These are phyloP conservation scores for Starmerella tilneyi DNA, from an alignment of 805 yeast species.

Conservation along the genomic window DNA sequence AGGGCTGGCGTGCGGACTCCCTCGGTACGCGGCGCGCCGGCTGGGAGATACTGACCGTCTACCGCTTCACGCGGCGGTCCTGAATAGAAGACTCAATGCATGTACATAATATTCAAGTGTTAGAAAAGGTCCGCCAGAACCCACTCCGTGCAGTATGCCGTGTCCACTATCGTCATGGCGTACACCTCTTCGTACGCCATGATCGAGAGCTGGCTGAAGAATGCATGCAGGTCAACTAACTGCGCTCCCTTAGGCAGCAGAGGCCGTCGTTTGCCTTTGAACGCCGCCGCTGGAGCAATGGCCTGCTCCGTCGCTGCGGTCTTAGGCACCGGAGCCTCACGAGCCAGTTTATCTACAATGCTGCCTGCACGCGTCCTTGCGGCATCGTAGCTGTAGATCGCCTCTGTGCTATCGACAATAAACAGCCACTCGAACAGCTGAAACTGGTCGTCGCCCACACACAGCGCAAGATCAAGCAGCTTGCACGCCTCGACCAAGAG, in stretches of 20 bases:
- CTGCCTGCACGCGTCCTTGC: slow-evolving; percentile 11
- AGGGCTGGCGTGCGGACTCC: slow-evolving; percentile 46
- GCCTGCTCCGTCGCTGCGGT: slow-evolving; percentile 9
- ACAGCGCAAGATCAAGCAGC: slow-evolving; percentile 61
- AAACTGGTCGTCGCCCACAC: slow-evolving; percentile 65
- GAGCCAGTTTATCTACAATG: slow-evolving; percentile 30
- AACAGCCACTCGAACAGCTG: slow-evolving; percentile 77
- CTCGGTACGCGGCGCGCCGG: slow-evolving; percentile 74
- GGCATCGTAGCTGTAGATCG: slow-evolving; percentile 33
- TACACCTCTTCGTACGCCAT: slow-evolving; percentile 57
- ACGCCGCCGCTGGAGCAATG: slow-evolving; percentile 8
- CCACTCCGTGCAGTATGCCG: slow-evolving; percentile 45
- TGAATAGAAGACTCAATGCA: neutral
- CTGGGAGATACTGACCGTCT: slow-evolving; percentile 82
- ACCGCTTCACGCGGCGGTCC: slow-evolving; percentile 38
- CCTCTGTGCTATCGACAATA: slow-evolving; percentile 56
- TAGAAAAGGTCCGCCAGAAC: slow-evolving; percentile 46
- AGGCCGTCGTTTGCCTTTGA: slow-evolving; percentile 22
- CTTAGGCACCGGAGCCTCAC: slow-evolving; percentile 14
- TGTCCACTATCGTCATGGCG: slow-evolving; percentile 39
- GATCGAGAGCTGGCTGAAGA: slow-evolving; percentile 56
- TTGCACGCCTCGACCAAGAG: slow-evolving; percentile 45
- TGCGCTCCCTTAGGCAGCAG: slow-evolving; percentile 21
- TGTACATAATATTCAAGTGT: neutral
- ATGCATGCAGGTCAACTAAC: slow-evolving; percentile 41